phyloP scores from a whole-genome alignment of 441 rosid species.

The Aleurites moluccanus region DNA sequence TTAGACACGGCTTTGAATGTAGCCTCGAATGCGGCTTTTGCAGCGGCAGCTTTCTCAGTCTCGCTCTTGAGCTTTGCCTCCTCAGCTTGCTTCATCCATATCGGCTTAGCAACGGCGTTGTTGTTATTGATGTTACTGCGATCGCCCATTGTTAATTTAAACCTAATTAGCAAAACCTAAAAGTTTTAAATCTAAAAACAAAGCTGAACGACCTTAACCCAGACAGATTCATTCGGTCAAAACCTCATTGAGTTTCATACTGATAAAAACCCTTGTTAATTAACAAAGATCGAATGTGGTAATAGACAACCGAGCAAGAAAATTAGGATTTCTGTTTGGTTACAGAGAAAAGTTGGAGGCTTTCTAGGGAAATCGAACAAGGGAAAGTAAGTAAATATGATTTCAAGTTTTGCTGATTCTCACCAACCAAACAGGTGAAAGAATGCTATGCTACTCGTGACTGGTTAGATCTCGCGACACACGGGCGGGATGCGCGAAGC shows the following conservation, averaged over 20 bases:
- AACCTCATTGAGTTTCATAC: not conserved
- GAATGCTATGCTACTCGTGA: too few species aligned
- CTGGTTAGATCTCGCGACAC: not conserved
- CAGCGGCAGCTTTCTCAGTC: constrained; percentile 91
- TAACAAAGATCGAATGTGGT: not conserved
- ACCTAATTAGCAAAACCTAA: constrained; percentile 19
- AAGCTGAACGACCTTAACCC: not conserved
- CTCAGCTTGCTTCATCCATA: constrained; percentile 97
- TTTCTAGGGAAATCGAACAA: not conserved
- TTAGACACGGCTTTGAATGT: constrained; percentile 64
- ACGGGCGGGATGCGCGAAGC: not conserved
- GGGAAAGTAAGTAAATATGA: not conserved
- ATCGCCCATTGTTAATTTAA: constrained; percentile 28
- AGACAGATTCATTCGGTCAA: too few species aligned
- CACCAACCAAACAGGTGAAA: not conserved
- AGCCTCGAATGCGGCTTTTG: constrained; percentile 96
- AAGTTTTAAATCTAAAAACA: not conserved
- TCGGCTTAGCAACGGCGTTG: constrained; percentile 50
- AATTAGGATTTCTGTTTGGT: not conserved
- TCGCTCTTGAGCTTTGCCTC: constrained; percentile 91
- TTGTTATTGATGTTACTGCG: constrained; percentile 7
- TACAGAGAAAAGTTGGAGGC: not conserved
- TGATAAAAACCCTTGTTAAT: not conserved
- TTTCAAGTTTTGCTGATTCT: not conserved
- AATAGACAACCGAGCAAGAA: not conserved